These are phyloP conservation scores for Trichopus zeylanicus DNA, from an alignment of 116 monocot species.

Conservation along the genomic window DNA sequence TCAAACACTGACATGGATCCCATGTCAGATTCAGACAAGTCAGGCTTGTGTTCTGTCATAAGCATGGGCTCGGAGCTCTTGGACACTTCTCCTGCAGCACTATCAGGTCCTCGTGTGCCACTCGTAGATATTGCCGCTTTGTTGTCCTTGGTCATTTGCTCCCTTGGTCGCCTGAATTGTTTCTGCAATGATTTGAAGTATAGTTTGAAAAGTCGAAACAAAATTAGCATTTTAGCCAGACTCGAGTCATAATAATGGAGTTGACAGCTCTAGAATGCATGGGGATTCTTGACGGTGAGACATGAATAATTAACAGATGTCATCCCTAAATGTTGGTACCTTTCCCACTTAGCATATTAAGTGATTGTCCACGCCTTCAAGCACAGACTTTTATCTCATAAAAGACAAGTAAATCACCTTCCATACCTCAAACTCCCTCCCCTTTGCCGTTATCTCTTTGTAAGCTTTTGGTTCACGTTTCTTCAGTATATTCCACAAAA, in stretches of 20 bases:
- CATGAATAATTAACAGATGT: no score
- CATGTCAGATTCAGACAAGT: constrained; percentile 6
- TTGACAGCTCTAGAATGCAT: no score
- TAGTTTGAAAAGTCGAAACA: background rate
- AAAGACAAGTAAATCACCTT: background rate
- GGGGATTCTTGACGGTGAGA: no score
- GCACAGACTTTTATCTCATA: no score
- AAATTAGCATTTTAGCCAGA: background rate
- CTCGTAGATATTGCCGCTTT: constrained; percentile 13
- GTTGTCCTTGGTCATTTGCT: constrained; percentile 9
- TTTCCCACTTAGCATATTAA: no score
- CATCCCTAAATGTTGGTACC: no score
- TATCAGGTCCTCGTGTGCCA: constrained; percentile 2
- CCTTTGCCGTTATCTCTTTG: constrained; percentile 94
- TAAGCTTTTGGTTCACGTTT: constrained; percentile 82
- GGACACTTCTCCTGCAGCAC: constrained; percentile 11
- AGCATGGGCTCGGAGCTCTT: constrained; percentile 7
- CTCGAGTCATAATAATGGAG: no score
- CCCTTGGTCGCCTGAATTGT: constrained; percentile 39
- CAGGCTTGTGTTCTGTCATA: background rate
- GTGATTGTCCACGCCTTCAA: background rate
- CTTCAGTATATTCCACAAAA: constrained; percentile 95
- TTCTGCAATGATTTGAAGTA: constrained; percentile 36
- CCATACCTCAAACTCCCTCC: constrained; percentile 90
- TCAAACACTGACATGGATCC: constrained; percentile 31